Evolutionary conservation across 306 rosid species (phyloP).

Genomic region (Quercus suber): DNA sequence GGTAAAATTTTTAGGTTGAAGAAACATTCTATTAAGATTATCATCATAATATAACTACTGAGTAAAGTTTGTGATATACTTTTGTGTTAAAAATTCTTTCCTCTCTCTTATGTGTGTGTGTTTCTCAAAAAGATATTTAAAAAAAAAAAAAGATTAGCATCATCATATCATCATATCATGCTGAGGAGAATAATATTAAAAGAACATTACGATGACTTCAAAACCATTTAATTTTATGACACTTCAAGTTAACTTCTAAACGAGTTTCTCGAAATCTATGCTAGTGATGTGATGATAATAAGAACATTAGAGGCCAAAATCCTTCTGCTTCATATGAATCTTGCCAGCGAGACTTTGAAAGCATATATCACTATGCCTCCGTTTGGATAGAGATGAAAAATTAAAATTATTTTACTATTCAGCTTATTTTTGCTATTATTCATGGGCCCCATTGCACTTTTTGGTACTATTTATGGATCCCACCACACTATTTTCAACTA

Average conservation of each 20-base stretch:
- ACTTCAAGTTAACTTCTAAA: not conserved
- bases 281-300: not conserved
- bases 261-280: not conserved
- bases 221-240: not conserved
- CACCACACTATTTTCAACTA: too few species aligned
- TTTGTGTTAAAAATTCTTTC: too few species aligned
- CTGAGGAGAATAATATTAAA: not conserved
- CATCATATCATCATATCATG: not conserved
- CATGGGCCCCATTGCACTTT: too few species aligned
- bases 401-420: too few species aligned
- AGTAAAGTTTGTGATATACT: too few species aligned
- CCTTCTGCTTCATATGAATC: not conserved
- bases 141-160: not conserved
- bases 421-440: too few species aligned
- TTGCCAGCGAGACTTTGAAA: not conserved
- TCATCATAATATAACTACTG: not conserved
- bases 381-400: too few species aligned
- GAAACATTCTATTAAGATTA: not conserved
- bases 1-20: not conserved
- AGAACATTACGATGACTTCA: not conserved
- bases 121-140: too few species aligned
- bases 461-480: fast-evolving
- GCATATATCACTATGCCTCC: not conserved
- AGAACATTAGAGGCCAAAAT: not conserved
- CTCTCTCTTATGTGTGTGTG: too few species aligned